Evolutionary conservation across 148 eudicot genomes (phyloP).

Genomic region (Persicaria tinctoria): DNA sequence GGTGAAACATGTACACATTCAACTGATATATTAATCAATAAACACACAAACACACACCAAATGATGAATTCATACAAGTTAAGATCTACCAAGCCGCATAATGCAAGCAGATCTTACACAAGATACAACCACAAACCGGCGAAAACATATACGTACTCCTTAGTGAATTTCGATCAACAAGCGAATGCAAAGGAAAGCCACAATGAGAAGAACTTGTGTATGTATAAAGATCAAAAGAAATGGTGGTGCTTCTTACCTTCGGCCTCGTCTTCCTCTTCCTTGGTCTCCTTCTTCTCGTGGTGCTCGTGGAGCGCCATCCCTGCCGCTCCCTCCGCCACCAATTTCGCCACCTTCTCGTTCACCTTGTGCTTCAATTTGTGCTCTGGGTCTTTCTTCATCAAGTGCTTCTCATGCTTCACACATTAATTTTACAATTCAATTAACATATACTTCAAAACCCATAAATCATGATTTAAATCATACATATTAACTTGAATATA

Average conservation of each 20-base stretch:
- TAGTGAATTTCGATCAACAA: background rate
- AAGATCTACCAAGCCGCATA: background rate
- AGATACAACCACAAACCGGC: background rate
- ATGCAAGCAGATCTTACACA: background rate
- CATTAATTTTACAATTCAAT: background rate
- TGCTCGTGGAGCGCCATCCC: conserved; percentile 29
- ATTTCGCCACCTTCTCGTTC: conserved; percentile 21
- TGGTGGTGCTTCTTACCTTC: conserved; percentile 25
- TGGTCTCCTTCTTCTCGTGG: conserved; percentile 26
- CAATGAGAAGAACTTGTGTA: background rate
- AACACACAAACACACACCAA: background rate
- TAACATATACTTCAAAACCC: background rate
- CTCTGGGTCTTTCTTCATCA: conserved; percentile 16
- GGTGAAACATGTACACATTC: background rate
- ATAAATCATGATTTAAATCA: background rate
- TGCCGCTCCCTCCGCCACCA: conserved; percentile 23
- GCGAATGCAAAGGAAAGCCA: background rate
- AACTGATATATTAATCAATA: background rate
- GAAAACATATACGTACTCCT: background rate
- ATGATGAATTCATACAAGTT: background rate
- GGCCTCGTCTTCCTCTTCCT: conserved; percentile 26
- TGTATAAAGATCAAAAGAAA: conserved; percentile 1
- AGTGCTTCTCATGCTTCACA: conserved; percentile 24
- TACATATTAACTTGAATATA: too few species aligned
- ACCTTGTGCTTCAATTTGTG: conserved; percentile 17